Base-by-base conservation (phyloP, 805 yeast species). In the Alloascoidea hylecoeti region DNA sequence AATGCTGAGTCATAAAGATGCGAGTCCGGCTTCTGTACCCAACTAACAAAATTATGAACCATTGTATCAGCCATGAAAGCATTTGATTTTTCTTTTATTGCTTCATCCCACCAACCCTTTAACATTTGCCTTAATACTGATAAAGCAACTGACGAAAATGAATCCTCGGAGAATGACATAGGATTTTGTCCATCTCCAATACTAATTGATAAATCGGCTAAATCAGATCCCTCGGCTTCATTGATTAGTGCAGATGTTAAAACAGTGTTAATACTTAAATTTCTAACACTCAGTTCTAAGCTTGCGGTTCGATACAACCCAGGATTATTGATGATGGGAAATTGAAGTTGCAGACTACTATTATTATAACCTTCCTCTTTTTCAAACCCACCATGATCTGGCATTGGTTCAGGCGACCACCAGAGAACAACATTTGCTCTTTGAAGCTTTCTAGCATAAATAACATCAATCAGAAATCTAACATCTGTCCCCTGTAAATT, bases 51-150 rank as follows among this genome's bases (percentile, higher is more conserved):
- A 17, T 75, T 69, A 48, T 83, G 83, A 43, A 86, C 78, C 70
- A 88, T 70, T 1, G 82, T 63, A 53, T 88, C 96, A 0, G 96
- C 30, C 30, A 23, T 23, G n/a, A 23, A 23, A 9, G 30, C 95
- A 42, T 78, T 75, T 5, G 63, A 46, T 46, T 79, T 71, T 39
- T 72, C 73, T 15, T 63, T 61, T 39, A 82, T 58, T 0, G 96
- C 96, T 49, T 76, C 80, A 49, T 85, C 94, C 95, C 96, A 89
- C 96, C 96, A 85, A 19, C 68, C 75, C 49, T 80, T 84, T 9
- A 92, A 80, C 69, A 92, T 61, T 4, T 67, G 55, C 50, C 94
- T 70, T 40, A 92, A 63, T 1, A 79, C 79, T 5, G 64, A 55
- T 43, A 92, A 62, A 2, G 96, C 82, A 0, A 81, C 72, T 0